Base-by-base conservation (phyloP, 345 rosid species). In the Lenwebbia sp. region DNA sequence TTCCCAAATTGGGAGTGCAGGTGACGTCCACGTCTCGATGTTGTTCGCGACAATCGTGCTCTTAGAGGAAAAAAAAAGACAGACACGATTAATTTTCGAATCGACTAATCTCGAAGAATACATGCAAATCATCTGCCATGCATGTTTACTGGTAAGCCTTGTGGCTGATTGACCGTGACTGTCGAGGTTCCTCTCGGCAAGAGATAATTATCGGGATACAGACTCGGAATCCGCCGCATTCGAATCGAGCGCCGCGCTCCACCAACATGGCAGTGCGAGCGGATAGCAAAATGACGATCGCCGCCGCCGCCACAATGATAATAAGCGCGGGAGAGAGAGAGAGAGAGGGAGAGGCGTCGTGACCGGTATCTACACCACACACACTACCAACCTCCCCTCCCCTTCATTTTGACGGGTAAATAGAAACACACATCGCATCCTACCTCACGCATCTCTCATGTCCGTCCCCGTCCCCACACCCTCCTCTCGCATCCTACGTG, bases 381-480 rank as follows among this genome's bases (percentile, higher is more conserved):
- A 25, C 11, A 3, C 58, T 33, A 82, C 84, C 84, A 82, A 52
- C 54, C 84, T 28, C 56, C 55, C 83, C 9, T 12, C 23, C 37
- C 54, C 54, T 19, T 49, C 21, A 2, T n/a, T 82, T 82, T 82
- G 84, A 82, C 84, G 84, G 84, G 84, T 82, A 82, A 82, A 51
- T 40, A 15, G 33, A 51, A 40, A 70, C 10, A 10, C 41, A 10
- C 47, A 17, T 70, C 47, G 26, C 78, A 21, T 21, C 44, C 44
- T 9, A 25, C 78, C 14, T 70, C 81, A 70, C 47, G 78, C 47
- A 3, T 19, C 78, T 5, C 78, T 2, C 78, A 11, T 19, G 78
- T 19, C 78, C 1, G 78, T 10, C 78, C 47, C 44, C 26, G 58
- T 12, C 37, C 76, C 75, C 44, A 15, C 22, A 10, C 75, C 76